Evolutionary conservation across 2,329 filamentous ascomycete species (phyloP), one percentile per base, ranked within the genome.

Genomic region (Aspergillus sp.): DNA sequence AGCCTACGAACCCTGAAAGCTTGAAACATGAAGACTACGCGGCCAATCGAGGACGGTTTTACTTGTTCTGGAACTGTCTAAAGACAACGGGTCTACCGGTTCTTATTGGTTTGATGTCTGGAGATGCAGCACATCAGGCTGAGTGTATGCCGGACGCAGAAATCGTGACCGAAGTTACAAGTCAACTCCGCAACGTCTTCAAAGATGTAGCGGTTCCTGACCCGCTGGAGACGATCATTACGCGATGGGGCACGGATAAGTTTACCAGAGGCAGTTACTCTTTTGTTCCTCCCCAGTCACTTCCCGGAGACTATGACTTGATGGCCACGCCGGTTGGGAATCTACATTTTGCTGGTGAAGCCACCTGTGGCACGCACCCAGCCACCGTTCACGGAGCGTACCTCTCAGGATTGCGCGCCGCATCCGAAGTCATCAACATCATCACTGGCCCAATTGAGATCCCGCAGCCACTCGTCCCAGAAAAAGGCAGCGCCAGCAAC

Each of bases 351-450:
- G 93, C 91, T 13, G 93, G 93, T 43, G 93, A 98, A 69, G 93
- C 95, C 51, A 98, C 94, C 1, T 96, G 88, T 58, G 90, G 88
- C 42, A 95, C 90, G 0, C 90, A 98, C 64, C 93, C 94, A 10
- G 93, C 94, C 27, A 98, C 93, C 2, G 93, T 98, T 0, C 93
- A 98, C 58, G 93, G 93, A 5, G 94, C 93, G 7, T 98, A 97
- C 63, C 75, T 98, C 3, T 96, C 93, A 2, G 94, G 93, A 2
- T 76, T 98, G 5, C 84, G 93, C 44, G 93, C 86, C 3, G 93
- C 93, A 9, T 85, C 87, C 3, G 90, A 97, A 61, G 80, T 98
- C 2, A 74, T 95, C 33, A 84, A 91, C 47, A 74, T 81, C 2
- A 80, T 96, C 64, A 75, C 93, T 27, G 93, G 93, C 1, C 84